Base-by-base conservation (phyloP, 2,329 filamentous ascomycete species). In the Reticulascus tulasneorum region DNA sequence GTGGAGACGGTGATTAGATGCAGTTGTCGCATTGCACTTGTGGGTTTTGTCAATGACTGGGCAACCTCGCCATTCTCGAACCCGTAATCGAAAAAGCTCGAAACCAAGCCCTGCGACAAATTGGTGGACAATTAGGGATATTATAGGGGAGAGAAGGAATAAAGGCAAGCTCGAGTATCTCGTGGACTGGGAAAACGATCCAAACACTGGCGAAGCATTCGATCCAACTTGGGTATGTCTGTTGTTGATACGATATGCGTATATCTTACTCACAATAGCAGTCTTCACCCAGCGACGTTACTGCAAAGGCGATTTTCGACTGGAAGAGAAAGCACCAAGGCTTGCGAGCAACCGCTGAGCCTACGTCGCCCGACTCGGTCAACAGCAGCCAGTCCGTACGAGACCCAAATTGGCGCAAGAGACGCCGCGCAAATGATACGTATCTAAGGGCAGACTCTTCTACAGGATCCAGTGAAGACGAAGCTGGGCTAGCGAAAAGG, bases 101-200 rank as follows among this genome's bases (percentile, higher is more conserved):
- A 31, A 16, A 17, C 40, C 18, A 23, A 28, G 12, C 4, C 11
- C 9, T 23, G 49, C 24, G 48, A 52, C n/a, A 35, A 45, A 42
- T 23, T 66, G 60, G 60, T 64, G 37, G 20, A 42, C 30, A 10
- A 59, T 66, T 39, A 51, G 42, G n/a, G 44, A 44, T 9, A 63
- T 67, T 19, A 33, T 66, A 29, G 50, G 57, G 29, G 61, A 67
- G 47, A 53, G 51, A 38, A 23, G 33, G 9, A 33, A 44, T 23
- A 47, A 47, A 6, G 52, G 49, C 19, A 40, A 40, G 23, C 43
- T 52, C 11, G 46, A 62, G 37, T 67, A 63, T 28, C 42, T 64
- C 13, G 56, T 67, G 11, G 56, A 63, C 37, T 67, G 63, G 62
- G 58, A 58, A 34, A 51, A 56, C 40, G 47, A 60, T 34, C 17